Base-by-base conservation (phyloP, 352 stramenopile species). In the Phytophthora ramorum region DNA sequence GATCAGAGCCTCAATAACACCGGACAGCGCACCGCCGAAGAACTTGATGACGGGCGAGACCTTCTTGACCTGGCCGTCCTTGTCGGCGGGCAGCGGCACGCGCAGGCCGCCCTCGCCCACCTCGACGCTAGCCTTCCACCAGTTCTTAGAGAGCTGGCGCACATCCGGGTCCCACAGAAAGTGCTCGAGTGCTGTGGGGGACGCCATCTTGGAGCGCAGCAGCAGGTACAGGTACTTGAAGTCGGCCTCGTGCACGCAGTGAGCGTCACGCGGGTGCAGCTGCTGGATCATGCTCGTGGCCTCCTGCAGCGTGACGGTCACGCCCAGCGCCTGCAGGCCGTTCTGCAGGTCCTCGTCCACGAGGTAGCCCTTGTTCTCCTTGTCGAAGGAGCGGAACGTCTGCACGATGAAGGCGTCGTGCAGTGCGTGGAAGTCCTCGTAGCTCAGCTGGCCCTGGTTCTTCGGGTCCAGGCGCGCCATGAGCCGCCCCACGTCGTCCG, bases 81-180 rank as follows among this genome's bases (percentile, higher is more conserved):
- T 79, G 47, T 80, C 67, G 30, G 66, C 57, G 3, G 81, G 73
- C 51, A 95, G 47, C 3, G 86, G 86, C 6, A 72, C 86, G 16
- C 86, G 86, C 26, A 91, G 57, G 6, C 86, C 86, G 34, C 85
- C 82, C 57, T 95, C 86, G 17, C 86, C 86, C 28, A 95, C 62
- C 52, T 95, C 86, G n/a, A 95, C 83, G 51, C 84, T 93, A 50
- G 86, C 75, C 71, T 93, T 86, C 86, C 86, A 95, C 86, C 86
- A 95, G 63, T 93, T 84, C 79, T 92, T 93, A 53, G 84, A 93
- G 35, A 95, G 69, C 50, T 91, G 63, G n/a, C 86, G 86, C n/a
- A 95, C 83, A 58, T 89, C 76, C 14, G 86, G 86, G 55, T 95
- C 86, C 86, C 86, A 95, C 26, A 93, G 58, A 43, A 95, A 80